phyloP scores from a whole-genome alignment of 108 stramenopile species.

The Aurantiochytrium sp. region DNA sequence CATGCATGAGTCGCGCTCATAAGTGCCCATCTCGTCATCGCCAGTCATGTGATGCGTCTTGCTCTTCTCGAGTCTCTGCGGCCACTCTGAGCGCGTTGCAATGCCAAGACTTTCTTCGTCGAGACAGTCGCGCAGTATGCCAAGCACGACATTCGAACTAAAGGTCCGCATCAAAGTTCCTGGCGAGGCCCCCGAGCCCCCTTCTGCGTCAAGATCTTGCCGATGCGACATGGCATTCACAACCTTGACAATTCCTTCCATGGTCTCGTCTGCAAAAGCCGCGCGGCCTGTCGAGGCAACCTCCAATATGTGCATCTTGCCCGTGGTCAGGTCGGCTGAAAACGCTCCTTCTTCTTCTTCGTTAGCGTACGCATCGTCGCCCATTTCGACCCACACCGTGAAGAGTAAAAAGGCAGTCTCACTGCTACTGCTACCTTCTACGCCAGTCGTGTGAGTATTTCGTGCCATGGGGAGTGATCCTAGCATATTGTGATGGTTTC shows the following conservation, averaged over 20 bases:
- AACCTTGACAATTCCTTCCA: not conserved
- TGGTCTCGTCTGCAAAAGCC: not conserved
- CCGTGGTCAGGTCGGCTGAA: not conserved
- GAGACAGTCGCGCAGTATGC: not conserved
- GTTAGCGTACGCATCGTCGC: not conserved
- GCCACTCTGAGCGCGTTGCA: not conserved
- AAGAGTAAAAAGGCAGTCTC: not conserved
- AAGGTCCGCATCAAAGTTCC: not conserved
- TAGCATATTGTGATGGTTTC: not conserved
- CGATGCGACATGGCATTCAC: not conserved
- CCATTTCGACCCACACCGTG: not conserved
- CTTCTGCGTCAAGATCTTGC: not conserved
- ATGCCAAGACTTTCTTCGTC: not conserved
- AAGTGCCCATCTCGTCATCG: not conserved
- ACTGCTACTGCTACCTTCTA: not conserved
- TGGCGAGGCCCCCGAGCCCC: not conserved
- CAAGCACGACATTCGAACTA: not conserved
- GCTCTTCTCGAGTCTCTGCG: too few species aligned
- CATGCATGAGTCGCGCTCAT: not conserved
- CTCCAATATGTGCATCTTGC: slow-evolving; percentile 3
- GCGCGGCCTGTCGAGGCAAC: not conserved
- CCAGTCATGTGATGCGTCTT: not conserved
- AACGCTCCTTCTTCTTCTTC: too few species aligned
- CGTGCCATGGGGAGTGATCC: not conserved
- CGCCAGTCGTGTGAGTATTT: not conserved